A percentile compares a stretch with the other conserved stretches of the same genome.
phyloP scores from a whole-genome alignment of 768 basidiomycete species.

The Agaricus sinodeliciosus region DNA sequence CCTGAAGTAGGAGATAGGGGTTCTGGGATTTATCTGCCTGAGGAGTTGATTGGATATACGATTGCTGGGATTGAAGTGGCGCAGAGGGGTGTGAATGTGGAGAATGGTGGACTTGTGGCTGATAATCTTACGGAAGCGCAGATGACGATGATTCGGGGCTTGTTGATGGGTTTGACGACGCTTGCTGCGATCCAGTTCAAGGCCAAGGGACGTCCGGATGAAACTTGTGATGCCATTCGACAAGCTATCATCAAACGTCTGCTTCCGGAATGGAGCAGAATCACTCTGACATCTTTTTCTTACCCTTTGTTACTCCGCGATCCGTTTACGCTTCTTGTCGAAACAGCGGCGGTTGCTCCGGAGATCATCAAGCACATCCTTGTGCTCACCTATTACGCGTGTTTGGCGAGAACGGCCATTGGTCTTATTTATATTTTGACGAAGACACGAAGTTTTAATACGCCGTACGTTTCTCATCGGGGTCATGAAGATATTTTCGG shows the following conservation, averaged over 20 bases:
- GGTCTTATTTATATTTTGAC: slow-evolving; percentile 79
- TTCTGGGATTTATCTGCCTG: slow-evolving; percentile 83
- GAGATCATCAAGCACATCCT: slow-evolving; percentile 86
- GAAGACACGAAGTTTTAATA: slow-evolving; percentile 55
- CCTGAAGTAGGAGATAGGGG: slow-evolving; percentile 72
- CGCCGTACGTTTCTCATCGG: slow-evolving; percentile 36
- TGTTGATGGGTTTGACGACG: slow-evolving; percentile 63
- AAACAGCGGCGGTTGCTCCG: slow-evolving; percentile 85
- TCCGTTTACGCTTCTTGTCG: slow-evolving; percentile 84
- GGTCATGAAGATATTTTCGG: slow-evolving; percentile 72
- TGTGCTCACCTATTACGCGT: slow-evolving; percentile 86
- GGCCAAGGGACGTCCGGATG: slow-evolving; percentile 63
- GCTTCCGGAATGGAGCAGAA: slow-evolving; percentile 87
- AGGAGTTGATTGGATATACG: slow-evolving; percentile 88
- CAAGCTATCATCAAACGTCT: slow-evolving; percentile 87
- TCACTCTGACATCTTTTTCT: slow-evolving; percentile 75
- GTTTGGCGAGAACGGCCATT: slow-evolving; percentile 79
- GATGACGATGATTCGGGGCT: slow-evolving; percentile 66
- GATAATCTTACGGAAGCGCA: slow-evolving; percentile 79
- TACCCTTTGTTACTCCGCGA: slow-evolving; percentile 85
- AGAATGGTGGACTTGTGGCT: slow-evolving; percentile 46
- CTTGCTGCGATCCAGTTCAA: slow-evolving; percentile 66
- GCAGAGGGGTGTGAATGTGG: slow-evolving; percentile 50
- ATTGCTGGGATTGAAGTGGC: slow-evolving; percentile 76
- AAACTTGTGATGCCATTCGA: slow-evolving; percentile 69